Evolutionary conservation across 2,329 filamentous ascomycete genomes (phyloP).

Genomic region (Sclerotinia sclerotiorum): DNA sequence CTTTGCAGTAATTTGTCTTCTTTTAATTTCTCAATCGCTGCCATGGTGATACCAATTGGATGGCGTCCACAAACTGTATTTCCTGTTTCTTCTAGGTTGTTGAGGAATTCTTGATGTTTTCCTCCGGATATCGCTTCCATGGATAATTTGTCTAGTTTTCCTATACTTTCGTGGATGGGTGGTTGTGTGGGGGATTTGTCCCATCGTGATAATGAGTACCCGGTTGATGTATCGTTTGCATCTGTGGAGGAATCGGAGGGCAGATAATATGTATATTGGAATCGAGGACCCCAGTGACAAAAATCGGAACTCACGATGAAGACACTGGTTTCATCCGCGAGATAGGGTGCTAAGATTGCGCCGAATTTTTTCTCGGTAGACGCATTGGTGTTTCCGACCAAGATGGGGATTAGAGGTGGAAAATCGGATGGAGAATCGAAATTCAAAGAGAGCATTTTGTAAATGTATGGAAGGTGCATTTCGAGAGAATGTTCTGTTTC

Average conservation of each 20-base stretch:
- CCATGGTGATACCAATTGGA: slow-evolving; percentile 91
- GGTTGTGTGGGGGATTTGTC: slow-evolving; percentile 44
- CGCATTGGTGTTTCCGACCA: slow-evolving; percentile 73
- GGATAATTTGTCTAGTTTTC: slow-evolving; percentile 72
- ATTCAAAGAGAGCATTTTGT: slow-evolving; percentile 64
- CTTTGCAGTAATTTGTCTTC: slow-evolving; percentile 39
- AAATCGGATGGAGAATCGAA: slow-evolving; percentile 51
- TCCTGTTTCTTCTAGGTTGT: slow-evolving; percentile 66
- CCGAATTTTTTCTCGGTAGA: slow-evolving; percentile 68
- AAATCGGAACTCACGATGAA: slow-evolving; percentile 96
- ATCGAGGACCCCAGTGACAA: slow-evolving; percentile 89
- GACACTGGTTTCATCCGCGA: slow-evolving; percentile 71
- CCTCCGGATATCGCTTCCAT: slow-evolving; percentile 85
- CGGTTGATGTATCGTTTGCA: slow-evolving; percentile 30
- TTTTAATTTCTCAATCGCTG: slow-evolving; percentile 68
- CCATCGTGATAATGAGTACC: slow-evolving; percentile 37
- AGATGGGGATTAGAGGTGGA: slow-evolving; percentile 78
- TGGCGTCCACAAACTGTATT: slow-evolving; percentile 96
- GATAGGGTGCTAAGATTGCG: slow-evolving; percentile 70
- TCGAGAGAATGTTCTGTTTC: slow-evolving; percentile 89
- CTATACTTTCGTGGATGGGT: slow-evolving; percentile 82
- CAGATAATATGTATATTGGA: slow-evolving; percentile 80
- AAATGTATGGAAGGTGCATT: slow-evolving; percentile 94
- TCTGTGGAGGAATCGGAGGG: slow-evolving; percentile 50
- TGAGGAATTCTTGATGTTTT: slow-evolving; percentile 66